Evolutionary conservation across 163 green algal species (phyloP).

Genomic region (Trebouxia gelatinosa): DNA sequence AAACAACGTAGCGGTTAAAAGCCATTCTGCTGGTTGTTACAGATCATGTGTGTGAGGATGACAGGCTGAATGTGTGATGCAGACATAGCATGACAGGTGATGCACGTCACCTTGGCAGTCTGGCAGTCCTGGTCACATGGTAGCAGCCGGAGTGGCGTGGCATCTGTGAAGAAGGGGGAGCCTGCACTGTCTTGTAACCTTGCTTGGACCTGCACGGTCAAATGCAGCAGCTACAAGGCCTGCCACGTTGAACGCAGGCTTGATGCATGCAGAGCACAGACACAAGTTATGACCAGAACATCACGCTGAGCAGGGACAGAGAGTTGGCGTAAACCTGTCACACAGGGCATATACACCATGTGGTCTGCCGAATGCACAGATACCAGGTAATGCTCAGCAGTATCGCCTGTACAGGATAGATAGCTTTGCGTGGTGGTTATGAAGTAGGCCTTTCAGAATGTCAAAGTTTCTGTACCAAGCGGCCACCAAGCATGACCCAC

Average conservation of each 20-base stretch:
- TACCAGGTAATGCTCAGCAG: background rate
- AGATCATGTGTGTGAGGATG: too few species aligned
- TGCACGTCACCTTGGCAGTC: background rate
- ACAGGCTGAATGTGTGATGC: too few species aligned
- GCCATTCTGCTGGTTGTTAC: too few species aligned
- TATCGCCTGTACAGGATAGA: background rate
- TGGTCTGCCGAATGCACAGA: background rate
- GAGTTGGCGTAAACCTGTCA: too few species aligned
- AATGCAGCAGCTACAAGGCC: background rate
- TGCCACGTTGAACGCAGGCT: background rate
- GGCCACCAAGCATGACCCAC: background rate
- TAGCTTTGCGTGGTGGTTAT: background rate
- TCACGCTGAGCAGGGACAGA: too few species aligned
- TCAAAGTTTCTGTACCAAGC: too few species aligned
- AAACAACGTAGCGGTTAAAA: too few species aligned
- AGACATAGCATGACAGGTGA: background rate
- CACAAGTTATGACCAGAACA: background rate
- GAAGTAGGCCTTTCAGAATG: too few species aligned
- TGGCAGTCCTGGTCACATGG: slow-evolving; percentile 8
- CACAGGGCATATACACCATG: too few species aligned
- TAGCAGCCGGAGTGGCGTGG: slow-evolving; percentile 3
- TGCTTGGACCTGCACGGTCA: background rate
- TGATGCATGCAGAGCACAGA: background rate
- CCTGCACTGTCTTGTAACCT: background rate
- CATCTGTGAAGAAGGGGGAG: background rate